Evolutionary conservation across 2,329 filamentous ascomycete genomes (phyloP), one percentile per base, ranked within the genome.

Genomic region (Pseudogymnoascus destructans): DNA sequence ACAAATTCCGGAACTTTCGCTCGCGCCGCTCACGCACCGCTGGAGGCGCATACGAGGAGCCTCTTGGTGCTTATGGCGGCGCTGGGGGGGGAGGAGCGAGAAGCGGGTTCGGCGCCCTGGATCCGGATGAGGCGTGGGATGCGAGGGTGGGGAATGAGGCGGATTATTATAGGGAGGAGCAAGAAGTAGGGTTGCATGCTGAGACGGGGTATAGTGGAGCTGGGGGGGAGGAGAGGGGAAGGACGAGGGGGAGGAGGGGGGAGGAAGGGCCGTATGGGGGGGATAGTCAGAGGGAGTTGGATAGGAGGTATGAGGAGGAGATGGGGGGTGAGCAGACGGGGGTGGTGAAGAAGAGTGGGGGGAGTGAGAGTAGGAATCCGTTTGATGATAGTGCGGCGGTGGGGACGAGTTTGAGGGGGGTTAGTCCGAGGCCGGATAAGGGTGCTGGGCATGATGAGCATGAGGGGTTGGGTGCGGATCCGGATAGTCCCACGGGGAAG

Each of bases 61-160:
- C 78, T 4, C 68, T 73, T 5, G 70, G 70, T 42, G 72, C 70
- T 60, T 71, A 70, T 56, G 66, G 66, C 59, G 69, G 67, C 11
- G 62, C 67, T 36, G 70, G 70, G 58, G 66, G 66, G 17, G 62
- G 70, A 32, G 73, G 73, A 49, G 73, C 74, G 58, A 75, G 77
- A 58, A 72, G 79, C 58, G 81, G 81, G 19, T 84, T 86, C 69
- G 82, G 84, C 1, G 76, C 82, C 3, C 77, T 89, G 49, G 89
- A 93, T 66, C 87, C 87, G 1, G 89, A 95, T 68, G 87, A 91
- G 67, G 87, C 88, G 1, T 95, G 89, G 89, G 88, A 93, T 72
- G 73, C 87, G 62, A 77, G 87, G 60, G 87, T 95, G 3, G 87
- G 86, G 59, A 77, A 82, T 64, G 87, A 91, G 70, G 81, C 84